Evolutionary conservation across 345 rosid species (phyloP), one percentile per base, ranked within the genome.

Genomic region (Salix purpurea): DNA sequence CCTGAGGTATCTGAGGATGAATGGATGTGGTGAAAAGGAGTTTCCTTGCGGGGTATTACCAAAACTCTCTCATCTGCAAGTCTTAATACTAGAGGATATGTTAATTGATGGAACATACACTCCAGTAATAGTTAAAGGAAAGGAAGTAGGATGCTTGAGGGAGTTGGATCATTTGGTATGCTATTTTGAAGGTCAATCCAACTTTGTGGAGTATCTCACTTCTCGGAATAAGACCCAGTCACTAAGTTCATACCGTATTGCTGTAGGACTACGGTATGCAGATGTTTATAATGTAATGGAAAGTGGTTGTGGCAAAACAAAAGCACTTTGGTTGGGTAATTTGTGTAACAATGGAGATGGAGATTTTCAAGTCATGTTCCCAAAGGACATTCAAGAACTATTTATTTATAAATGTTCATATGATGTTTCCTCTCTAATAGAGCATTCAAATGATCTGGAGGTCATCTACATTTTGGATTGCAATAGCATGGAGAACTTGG

Each of bases 251-350:
- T 0, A 1, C 2, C 0, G 1, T 23, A 64, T 64, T 24, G 2
- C 0, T 2, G 65, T 21, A 61, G 24, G 23, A 23, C 2, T 4
- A 10, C 4, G 0, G 4, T 1, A 21, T 3, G 2, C 0, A 1
- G 2, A 37, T 23, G 0, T 0, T 19, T 10, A 0, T 3, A 24
- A 0, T 8, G 2, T 7, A 39, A 39, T 39, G 2, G 2, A 30
- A 0, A 0, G 32, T 7, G 2, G 2, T 21, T 0, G 6, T 19
- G 15, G 13, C 0, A 0, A 0, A 2, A 26, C 10, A 6, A 24
- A 64, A 64, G 6, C 21, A 6, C 15, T 64, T 28, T 1, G 12
- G 16, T 11, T 64, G 10, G 1, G 2, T 14, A 24, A 24, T 9
- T 64, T 28, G 2, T 4, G 28, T 64, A 26, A 23, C 26, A 64